These are phyloP conservation scores for Rhizopus delemar DNA, from an alignment of 371 early-diverging fungal genomes.

Conservation along the genomic window DNA sequence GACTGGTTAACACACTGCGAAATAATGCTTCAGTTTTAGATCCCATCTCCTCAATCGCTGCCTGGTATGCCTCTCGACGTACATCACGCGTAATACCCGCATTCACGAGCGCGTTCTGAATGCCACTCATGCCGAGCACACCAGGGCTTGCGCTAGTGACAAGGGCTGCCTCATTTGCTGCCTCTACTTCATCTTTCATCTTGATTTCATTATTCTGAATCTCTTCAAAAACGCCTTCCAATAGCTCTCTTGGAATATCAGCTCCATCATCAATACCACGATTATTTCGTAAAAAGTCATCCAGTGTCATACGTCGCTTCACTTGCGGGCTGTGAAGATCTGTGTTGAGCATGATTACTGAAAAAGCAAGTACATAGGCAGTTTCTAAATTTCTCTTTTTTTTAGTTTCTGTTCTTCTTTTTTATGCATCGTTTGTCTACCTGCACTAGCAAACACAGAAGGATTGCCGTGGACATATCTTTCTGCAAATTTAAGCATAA, in stretches of 20 bases:
- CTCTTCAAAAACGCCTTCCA: conserved; percentile 80
- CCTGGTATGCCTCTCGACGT: conserved; percentile 54
- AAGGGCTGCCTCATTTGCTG: conserved; percentile 47
- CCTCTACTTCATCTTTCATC: conserved; percentile 82
- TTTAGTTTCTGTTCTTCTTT: neutral
- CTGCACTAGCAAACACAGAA: conserved; percentile 70
- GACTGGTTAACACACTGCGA: conserved; percentile 51
- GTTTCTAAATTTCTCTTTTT: conserved; percentile 56
- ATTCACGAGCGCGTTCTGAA: conserved; percentile 52
- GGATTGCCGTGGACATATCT: conserved; percentile 85
- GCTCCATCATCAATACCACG: conserved; percentile 89
- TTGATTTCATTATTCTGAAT: conserved; percentile 86
- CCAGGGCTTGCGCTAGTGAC: conserved; percentile 22
- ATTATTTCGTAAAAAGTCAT: conserved; percentile 93
- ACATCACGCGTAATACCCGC: conserved; percentile 53
- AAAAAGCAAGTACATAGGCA: conserved; percentile 92
- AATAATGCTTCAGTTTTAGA: conserved; percentile 61
- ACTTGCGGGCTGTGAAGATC: conserved; percentile 93
- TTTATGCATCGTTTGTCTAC: conserved; percentile 13
- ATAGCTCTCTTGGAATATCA: conserved; percentile 71
- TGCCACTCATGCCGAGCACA: conserved; percentile 41
- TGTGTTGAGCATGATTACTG: conserved; percentile 95
- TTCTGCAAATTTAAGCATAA: conserved; percentile 97
- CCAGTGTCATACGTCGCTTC: conserved; percentile 88
- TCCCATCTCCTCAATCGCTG: conserved; percentile 59